Evolutionary conservation across 2,329 filamentous ascomycete species (phyloP), one percentile per base, ranked within the genome.

Genomic region (Fulvia fulva): DNA sequence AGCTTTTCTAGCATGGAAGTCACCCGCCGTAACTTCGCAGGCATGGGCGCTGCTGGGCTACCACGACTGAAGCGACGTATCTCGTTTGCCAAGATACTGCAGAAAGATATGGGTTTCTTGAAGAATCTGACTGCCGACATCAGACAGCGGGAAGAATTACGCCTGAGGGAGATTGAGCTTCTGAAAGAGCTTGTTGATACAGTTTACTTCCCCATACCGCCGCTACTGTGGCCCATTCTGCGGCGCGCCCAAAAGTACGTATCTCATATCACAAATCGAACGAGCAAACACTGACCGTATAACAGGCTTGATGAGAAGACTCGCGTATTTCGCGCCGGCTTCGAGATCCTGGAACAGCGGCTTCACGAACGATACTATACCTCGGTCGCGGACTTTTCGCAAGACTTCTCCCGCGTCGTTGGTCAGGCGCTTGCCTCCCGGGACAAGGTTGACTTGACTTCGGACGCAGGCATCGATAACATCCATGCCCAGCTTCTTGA

Each of bases 1-100:
- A 90, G 91, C 0, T 99, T 97, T 74, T 93, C 93, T 6, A 96
- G 91, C 0, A 96, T 97, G 88, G 94, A 99, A 75, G 87, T 99
- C 64, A 97, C 94, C 1, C 84, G 94, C 53, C 88, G 94, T 59
- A 93, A 97, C 74, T 99, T 97, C 74, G 89, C 89, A n/a, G 88
- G 89, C 37, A 96, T 97, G 90, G 94, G 94, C 6, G 86, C 89
- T 43, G 87, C 86, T 49, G 94, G 94, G 55, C 86, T 87, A 68
- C 83, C 88, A 25, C 84, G 91, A 51, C 80, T 99, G 28, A 81
- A 87, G 52, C 83, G 91, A 58, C 87, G 94, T 46, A 92, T 97
- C 65, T 89, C 93, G 62, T 99, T 99, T 72, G 91, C 91, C 7
- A 83, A 92, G 65, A 82, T 80, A 44, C 78, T 96, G 11, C 79